Conservation (phyloP, 805 yeast genomes). For the Torulaspora delbrueckii region DNA sequence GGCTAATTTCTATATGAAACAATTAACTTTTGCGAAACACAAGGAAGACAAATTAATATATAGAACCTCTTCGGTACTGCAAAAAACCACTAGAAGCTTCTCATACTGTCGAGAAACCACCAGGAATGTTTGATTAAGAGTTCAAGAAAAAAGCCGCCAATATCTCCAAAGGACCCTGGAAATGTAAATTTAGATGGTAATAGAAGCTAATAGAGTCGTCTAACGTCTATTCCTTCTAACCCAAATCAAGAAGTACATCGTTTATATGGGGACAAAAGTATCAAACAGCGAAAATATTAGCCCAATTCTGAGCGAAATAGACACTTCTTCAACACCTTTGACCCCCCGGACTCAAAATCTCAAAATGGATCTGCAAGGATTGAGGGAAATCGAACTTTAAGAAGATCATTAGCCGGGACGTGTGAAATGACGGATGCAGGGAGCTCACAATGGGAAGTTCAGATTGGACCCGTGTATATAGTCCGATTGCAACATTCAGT, state of each 20-base stretch:
- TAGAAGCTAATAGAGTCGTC: too few species aligned
- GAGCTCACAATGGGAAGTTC: background rate
- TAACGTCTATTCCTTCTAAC: too few species aligned
- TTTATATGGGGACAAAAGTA: too few species aligned
- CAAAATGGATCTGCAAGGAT: background rate
- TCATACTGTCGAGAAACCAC: background rate
- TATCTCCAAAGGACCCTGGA: too few species aligned
- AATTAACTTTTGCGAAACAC: background rate
- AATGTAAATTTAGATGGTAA: too few species aligned
- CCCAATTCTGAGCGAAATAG: background rate
- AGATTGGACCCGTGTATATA: background rate
- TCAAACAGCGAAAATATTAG: background rate
- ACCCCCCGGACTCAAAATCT: background rate
- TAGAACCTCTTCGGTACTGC: background rate
- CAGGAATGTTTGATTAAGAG: background rate
- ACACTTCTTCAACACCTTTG: background rate
- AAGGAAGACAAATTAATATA: too few species aligned
- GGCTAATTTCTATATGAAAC: background rate
- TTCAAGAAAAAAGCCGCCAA: too few species aligned
- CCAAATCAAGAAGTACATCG: too few species aligned
- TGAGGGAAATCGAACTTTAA: slow-evolving; percentile 3
- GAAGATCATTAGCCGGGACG: background rate
- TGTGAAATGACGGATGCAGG: slow-evolving; percentile 4
- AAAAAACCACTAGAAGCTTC: too few species aligned
- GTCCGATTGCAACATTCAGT: background rate